Conservation (phyloP, 83 land plant genomes). For the Diphasiastrum complanatum region DNA sequence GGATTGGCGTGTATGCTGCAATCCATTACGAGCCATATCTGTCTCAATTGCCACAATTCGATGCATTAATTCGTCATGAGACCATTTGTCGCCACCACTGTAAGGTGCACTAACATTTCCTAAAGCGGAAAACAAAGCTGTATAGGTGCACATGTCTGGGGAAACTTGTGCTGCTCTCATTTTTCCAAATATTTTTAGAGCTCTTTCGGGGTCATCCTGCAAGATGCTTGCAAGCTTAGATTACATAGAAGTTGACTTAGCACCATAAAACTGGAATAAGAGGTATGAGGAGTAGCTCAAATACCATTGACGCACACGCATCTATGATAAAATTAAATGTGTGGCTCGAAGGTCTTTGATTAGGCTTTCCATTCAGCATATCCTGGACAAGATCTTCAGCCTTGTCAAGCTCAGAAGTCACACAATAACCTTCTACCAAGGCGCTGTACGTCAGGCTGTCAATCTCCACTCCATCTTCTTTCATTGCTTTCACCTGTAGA, state of each 20-base stretch:
- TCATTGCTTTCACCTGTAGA: constrained; percentile 25
- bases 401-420: constrained; percentile 20
- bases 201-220: constrained; percentile 28
- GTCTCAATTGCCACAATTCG: constrained; percentile 22
- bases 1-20: constrained; percentile 32
- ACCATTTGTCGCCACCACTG: constrained; percentile 12
- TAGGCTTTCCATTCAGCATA: constrained; percentile 23
- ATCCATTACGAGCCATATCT: constrained; percentile 27
- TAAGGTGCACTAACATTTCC: constrained; percentile 17
- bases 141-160: constrained; percentile 32
- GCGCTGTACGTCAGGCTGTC: constrained; percentile 21
- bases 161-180: constrained; percentile 17
- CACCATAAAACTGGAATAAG: neutral
- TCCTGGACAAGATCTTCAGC: constrained; percentile 25
- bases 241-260: neutral
- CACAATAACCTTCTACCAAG: constrained; percentile 31
- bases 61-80: constrained; percentile 23
- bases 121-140: constrained; percentile 20
- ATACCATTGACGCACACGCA: constrained; percentile 26
- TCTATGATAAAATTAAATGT: constrained; percentile 27
- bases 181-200: constrained; percentile 26
- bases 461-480: constrained; percentile 24
- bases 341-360: constrained; percentile 20
- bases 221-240: neutral
- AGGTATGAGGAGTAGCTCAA: neutral